Evolutionary conservation across 148 eudicot species (phyloP).

Genomic region (Bassia scoparia): DNA sequence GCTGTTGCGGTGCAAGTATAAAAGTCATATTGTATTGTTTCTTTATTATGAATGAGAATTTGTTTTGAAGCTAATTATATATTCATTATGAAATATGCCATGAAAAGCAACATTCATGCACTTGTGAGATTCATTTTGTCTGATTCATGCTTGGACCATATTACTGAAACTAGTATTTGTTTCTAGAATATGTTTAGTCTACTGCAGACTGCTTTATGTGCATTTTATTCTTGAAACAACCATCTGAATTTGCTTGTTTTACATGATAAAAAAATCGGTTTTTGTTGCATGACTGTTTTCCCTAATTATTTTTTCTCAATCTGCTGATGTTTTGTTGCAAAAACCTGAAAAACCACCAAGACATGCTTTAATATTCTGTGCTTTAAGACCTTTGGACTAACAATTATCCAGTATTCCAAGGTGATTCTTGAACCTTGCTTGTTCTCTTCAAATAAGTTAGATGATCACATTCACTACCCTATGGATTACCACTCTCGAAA

Average conservation of each 20-base stretch:
- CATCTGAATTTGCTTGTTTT: background rate
- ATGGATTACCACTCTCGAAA: conserved; percentile 85
- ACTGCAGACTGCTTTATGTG: background rate
- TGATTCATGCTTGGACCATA: background rate
- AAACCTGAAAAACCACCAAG: background rate
- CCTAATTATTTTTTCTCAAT: too few species aligned
- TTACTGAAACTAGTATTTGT: background rate
- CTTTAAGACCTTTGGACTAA: background rate
- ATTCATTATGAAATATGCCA: too few species aligned
- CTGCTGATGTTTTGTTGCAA: background rate
- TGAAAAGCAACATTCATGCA: background rate
- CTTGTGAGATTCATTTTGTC: background rate
- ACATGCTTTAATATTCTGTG: too few species aligned
- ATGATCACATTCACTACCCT: conserved; percentile 69
- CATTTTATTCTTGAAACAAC: background rate
- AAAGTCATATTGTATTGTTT: background rate
- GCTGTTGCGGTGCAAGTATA: conserved; percentile 69
- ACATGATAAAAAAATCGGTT: background rate
- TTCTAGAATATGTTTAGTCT: background rate
- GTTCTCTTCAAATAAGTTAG: conserved; percentile 62
- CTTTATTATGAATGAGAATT: background rate
- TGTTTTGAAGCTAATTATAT: too few species aligned
- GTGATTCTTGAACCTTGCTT: conserved; percentile 11
- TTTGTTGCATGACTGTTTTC: too few species aligned
- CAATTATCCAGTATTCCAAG: background rate